Conservation (phyloP, 2,329 filamentous ascomycete genomes). For the Periconia sp. region DNA sequence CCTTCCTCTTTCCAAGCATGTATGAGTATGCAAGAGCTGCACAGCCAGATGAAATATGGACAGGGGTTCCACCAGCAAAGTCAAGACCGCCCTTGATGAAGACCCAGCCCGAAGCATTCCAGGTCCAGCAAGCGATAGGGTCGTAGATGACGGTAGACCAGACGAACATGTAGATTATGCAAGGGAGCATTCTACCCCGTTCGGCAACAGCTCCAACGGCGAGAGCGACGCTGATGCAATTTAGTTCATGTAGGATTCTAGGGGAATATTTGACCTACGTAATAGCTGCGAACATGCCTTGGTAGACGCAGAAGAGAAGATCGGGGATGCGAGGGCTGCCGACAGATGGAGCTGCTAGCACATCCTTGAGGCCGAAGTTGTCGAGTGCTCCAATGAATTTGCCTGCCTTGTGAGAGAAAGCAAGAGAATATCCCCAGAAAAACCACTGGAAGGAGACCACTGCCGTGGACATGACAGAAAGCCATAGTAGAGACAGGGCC, state of each 20-base stretch:
- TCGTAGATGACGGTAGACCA: conserved; percentile 93
- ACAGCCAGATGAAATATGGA: conserved; percentile 83
- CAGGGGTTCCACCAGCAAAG: conserved; percentile 88
- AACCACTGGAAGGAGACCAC: conserved; percentile 92
- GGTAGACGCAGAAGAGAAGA: conserved; percentile 83
- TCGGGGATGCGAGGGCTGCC: conserved; percentile 78
- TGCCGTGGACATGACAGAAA: conserved; percentile 80
- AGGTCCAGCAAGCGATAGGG: conserved; percentile 93
- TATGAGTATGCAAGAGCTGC: conserved; percentile 89
- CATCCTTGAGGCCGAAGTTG: conserved; percentile 80
- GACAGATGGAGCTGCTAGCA: conserved; percentile 77
- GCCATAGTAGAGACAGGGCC: conserved; percentile 82
- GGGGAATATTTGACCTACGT: conserved; percentile 79
- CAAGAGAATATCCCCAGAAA: conserved; percentile 89
- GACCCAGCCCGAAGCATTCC: conserved; percentile 84
- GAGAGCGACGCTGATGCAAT: conserved; percentile 77
- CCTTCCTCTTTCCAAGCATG: conserved; percentile 85
- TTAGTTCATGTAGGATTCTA: neutral
- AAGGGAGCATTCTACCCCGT: conserved; percentile 85
- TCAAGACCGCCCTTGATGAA: conserved; percentile 81
- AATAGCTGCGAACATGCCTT: conserved; percentile 87
- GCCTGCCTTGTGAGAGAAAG: conserved; percentile 79
- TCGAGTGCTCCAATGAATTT: conserved; percentile 77
- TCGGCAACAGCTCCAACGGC: conserved; percentile 86
- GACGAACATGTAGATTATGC: conserved; percentile 90